Base-by-base conservation (phyloP, 352 stramenopile species). In the Thraustochytrium sp. region DNA sequence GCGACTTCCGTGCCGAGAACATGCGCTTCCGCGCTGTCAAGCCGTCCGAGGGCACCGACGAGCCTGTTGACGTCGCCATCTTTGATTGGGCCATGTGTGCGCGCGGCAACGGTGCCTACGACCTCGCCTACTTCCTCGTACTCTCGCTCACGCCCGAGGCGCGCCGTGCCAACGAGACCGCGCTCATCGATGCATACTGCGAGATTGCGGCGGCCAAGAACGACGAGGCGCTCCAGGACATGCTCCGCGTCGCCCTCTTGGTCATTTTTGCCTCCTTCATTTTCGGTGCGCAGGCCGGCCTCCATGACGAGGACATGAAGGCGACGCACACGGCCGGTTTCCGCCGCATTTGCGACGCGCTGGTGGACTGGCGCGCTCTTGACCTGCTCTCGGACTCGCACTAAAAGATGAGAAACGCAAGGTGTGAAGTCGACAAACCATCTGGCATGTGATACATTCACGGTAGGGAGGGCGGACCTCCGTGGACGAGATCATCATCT, bases 81-180 rank as follows among this genome's bases (percentile, higher is more conserved):
- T 72, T 72, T 3, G 59, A 72, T 44, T 72, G 59, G 59, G 59
- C 59, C 34, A 72, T 72, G 59, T 72, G 59, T 44, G 16, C 59
- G 8, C 34, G 46, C 16, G 59, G 59, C 16, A 72, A 72, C 36
- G 59, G 59, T 26, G 59, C 46, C 59, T 72, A 72, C 59, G 59
- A 72, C 26, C 46, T 72, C 40, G 59, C 46, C 36, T 72, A 72
- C 40, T 11, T 72, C 9, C 59, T 72, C 4, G 34, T 49, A 9
- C 59, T 72, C 59, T 72, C 59, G 9, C 26, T 72, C 11, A 49
- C 59, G 2, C 36, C 13, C 1, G 59, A 72, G 21, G 46, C 34
- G 34, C 23, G 29, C 2, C 59, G 59, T 9, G 36, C 29, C 2
- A 16, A 49, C 36, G 59, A 72, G 26, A 4, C 21, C 29, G 11